Base-by-base conservation (phyloP, 768 basidiomycete genomes). In the Zangia roseola region DNA sequence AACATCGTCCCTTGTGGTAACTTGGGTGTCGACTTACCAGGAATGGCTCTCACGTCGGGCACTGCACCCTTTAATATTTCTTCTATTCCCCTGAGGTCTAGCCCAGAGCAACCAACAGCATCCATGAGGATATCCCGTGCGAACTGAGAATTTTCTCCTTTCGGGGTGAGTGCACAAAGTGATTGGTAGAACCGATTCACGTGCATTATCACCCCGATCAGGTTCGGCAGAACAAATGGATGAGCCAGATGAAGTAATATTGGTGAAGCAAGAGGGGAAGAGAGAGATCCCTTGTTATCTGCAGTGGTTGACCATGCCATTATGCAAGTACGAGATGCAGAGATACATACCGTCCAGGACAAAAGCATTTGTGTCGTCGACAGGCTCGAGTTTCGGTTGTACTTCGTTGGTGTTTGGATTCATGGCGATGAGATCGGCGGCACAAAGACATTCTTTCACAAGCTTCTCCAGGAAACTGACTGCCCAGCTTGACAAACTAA, bases 71-170 rank as follows among this genome's bases (percentile, higher is more conserved):
- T 73, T 2, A 91, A 68, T 33, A 82, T 54, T 5, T 66, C 53
- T 23, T 80, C 75, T 50, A 91, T 60, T 0, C 62, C 74, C 37
- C 63, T 69, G 37, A 91, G 68, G 54, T 88, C 73, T 31, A 91
- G 68, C 13, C 86, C 86, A 31, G 84, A 86, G 54, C 71, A 76
- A 55, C 81, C 77, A 14, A 90, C 73, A 19, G 78, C 61, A 61
- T 90, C 88, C 43, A 82, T 59, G 2, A 91, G 68, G 30, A 82
- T 70, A 35, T 79, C 77, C 58, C 79, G 81, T 1, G 86, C 86
- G 30, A 85, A 80, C 45, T 81, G 79, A 5, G 84, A 74, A 50
- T 74, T 82, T 63, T 86, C 83, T 50, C 75, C 77, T 35, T 75
- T 77, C 26, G 86, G 76, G 5, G 78, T 71, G 34, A 84, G 68